Evolutionary conservation across 768 basidiomycete genomes (phyloP), one percentile per base, ranked within the genome.

Genomic region (Macrolepiota albuminosa): DNA sequence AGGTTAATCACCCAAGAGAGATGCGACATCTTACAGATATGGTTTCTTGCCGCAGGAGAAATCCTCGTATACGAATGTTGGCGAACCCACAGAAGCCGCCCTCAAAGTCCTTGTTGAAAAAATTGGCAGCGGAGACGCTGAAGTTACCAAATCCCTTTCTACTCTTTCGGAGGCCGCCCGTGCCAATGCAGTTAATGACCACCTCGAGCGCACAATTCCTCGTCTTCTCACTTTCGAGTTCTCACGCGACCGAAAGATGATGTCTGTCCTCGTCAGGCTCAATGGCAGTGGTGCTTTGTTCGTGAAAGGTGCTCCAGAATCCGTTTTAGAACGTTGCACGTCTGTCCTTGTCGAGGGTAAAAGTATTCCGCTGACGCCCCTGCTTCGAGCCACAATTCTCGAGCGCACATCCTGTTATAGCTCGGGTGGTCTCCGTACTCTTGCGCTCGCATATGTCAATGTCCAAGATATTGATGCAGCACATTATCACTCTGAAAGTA

Each of bases 51-150:
- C 34, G 51, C 66, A 95, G 92, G 93, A 96, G 29, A 94, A 90
- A 70, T 79, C 80, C 33, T 62, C 76, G 0, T 98, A 96, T 71
- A 72, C 79, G 51, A 94, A 91, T 68, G 83, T 99, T 50, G 96
- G 96, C 29, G 96, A 98, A 75, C 96, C 96, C 14, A 99, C 96
- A 1, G 96, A 99, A 73, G 96, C 96, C 4, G 96, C 96, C 0
- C 81, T 99, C 58, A 95, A 91, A 72, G 95, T 97, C 46, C 84
- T 98, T 18, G 93, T 84, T 26, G 96, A 99, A 78, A 99, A 98
- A 77, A 83, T 98, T 57, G 93, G 90, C 21, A 89, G 88, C 70
- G 75, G 81, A 21, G 84, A 92, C 66, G 72, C 73, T 7, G 80
- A 84, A 63, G 63, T 87, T 29, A 74, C 78, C 54, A 78, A 85